Base-by-base conservation (phyloP, 352 stramenopile species). In the Pythium chondricola region DNA sequence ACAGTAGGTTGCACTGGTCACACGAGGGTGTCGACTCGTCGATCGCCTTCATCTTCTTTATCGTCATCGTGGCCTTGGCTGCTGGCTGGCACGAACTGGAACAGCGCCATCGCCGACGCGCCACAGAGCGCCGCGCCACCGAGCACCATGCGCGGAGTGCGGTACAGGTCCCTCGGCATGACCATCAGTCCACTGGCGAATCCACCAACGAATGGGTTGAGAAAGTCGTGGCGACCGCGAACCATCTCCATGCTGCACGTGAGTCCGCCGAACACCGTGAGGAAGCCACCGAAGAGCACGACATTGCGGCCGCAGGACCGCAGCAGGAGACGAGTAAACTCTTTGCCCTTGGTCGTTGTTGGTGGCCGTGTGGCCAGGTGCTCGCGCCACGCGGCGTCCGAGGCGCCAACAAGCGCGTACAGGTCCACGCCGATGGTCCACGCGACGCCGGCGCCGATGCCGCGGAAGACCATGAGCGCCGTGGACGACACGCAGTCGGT, bases 341-440 rank as follows among this genome's bases (percentile, higher is more conserved):
- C 73, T 7, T 53, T 52, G 20, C 35, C 25, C 29, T 66, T 55
- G 11, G 57, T 72, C 22, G 60, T 58, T 11, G 58, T 65, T 11
- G 30, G 51, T 9, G 39, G 43, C 16, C 52, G 55, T 11, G 40
- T 48, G 8, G 56, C 63, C 21, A 83, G 41, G 24, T 56, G 59
- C 30, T 74, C 56, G 4, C 36, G 46, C 74, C 71, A 85, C 26
- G 75, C 47, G 3, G 24, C 22, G 7, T 75, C 59, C 4, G 68
- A 61, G 14, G 63, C 61, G 14, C 52, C 58, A 14, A 83, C 43
- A 25, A 89, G 39, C 27, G 49, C 61, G 55, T 92, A 92, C 13
- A 63, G 63, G 33, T 92, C 80, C 29, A 87, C 76, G 31, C 59
- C 71, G n/a, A 92, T 61, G 3, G 80, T 89, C 80, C 80, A 92